Base-by-base conservation (phyloP, 805 yeast genomes). In the Ogataea haglerorum region DNA sequence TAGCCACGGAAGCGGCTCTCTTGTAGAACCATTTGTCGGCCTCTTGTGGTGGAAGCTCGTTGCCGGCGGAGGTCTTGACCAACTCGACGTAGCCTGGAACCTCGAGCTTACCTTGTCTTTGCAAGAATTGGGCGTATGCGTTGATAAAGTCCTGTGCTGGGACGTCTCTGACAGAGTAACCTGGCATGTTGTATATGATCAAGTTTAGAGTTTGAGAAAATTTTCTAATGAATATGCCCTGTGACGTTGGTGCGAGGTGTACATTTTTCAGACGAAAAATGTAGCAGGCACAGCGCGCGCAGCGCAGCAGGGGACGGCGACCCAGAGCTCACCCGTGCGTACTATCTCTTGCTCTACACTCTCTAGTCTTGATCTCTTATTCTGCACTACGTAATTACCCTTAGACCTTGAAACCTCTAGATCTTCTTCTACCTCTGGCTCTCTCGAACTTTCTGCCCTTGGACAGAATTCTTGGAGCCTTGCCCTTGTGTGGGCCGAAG, bases 321-420 rank as follows among this genome's bases (percentile, higher is more conserved):
- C n/a, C n/a, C n/a, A n/a, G n/a, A n/a, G 19, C 7, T 18, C 19
- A 18, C 19, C 2, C 19, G 19, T 18, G 7, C 19, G 19, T 5
- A 18, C 19, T 18, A 7, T 18, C 19, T 18, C 6, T 3, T n/a
- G n/a, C n/a, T n/a, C 23, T 15, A 13, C 37, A 12, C 8, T 3
- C 19, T 24, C 16, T 10, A 30, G 30, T 36, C 16, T 38, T 36
- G 35, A 25, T 19, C 31, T 38, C 36, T 24, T 38, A 26, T 38
- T 32, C 19, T 30, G 23, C 12, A 33, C 41, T 38, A 38, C 41
- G 36, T 38, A 38, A 25, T 38, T 30, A 38, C 41, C 40, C 60
- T 88, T 91, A 93, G 78, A 93, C 99, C 86, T 93, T 93, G 99
- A 93, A 93, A 80, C 96, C 99, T 84, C 95, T 89, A 61, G 98